Conservation (phyloP, 2,329 filamentous ascomycete genomes). For the Diaporthe sp. region DNA sequence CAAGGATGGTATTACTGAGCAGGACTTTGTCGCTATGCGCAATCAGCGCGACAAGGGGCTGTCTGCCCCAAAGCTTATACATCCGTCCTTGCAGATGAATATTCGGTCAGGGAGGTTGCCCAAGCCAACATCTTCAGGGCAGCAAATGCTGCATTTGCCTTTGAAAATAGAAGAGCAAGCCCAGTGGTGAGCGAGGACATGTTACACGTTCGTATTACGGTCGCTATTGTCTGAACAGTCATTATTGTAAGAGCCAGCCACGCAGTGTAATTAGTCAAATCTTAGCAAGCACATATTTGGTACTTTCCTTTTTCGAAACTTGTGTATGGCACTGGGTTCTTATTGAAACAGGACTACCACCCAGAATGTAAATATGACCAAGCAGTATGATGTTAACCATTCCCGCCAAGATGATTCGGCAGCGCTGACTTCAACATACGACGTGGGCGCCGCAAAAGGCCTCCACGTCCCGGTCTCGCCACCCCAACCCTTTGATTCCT, state of each 20-base stretch:
- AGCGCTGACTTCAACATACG: background rate
- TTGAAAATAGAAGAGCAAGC: constrained; percentile 22
- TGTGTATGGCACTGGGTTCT: background rate
- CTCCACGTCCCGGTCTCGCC: background rate
- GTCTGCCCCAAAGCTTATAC: constrained; percentile 59
- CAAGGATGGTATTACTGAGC: constrained; percentile 53
- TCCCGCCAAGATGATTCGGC: background rate
- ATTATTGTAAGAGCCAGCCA: background rate
- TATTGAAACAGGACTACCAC: background rate
- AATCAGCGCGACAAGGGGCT: constrained; percentile 57
- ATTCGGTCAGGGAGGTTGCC: constrained; percentile 63
- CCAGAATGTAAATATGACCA: background rate
- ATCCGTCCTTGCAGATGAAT: constrained; percentile 66
- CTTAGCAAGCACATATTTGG: background rate
- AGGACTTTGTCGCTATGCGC: constrained; percentile 60
- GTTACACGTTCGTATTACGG: background rate
- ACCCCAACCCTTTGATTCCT: background rate
- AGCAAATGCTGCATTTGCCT: constrained; percentile 49
- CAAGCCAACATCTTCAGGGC: constrained; percentile 44
- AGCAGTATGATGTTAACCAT: background rate
- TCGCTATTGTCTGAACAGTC: background rate
- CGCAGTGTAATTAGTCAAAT: background rate
- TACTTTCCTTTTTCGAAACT: background rate
- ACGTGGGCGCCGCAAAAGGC: background rate
- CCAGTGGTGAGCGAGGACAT: background rate